A percentile compares a stretch with the other conserved stretches of the same genome.
phyloP scores from a whole-genome alignment of 2,329 filamentous ascomycete species.

The Colletotrichum liaoningense region DNA sequence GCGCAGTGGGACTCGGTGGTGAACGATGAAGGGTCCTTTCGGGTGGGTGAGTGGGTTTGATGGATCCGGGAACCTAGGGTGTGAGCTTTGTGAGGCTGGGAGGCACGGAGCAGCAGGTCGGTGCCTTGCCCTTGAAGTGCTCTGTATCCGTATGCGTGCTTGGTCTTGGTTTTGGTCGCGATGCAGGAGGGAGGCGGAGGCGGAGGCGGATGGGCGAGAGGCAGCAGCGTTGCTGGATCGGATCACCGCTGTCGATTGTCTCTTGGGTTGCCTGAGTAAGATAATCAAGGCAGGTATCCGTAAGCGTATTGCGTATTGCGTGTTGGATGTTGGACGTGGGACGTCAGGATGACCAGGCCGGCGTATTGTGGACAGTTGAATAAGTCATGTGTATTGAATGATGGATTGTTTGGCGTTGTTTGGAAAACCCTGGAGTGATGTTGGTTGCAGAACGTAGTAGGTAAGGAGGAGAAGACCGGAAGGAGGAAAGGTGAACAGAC shows the following conservation, averaged over 20 bases:
- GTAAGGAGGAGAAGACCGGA: too few species aligned
- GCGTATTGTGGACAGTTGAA: too few species aligned
- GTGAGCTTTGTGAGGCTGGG: neutral
- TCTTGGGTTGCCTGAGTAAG: neutral
- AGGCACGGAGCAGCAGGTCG: constrained; percentile 2
- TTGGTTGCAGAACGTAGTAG: too few species aligned
- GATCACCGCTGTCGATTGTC: neutral
- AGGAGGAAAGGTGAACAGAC: too few species aligned
- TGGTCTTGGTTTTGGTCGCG: neutral
- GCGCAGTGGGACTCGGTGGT: neutral
- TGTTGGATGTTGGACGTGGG: neutral
- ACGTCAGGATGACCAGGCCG: neutral
- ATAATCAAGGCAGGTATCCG: neutral
- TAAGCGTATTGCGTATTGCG: neutral
- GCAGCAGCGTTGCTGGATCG: constrained; percentile 16
- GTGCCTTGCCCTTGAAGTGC: neutral
- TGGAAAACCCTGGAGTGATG: neutral
- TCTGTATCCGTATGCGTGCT: neutral
- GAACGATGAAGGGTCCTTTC: constrained; percentile 1
- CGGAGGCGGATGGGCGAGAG: neutral
- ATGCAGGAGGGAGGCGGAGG: neutral
- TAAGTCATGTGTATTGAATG: too few species aligned
- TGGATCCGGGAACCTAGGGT: neutral
- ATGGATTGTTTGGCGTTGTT: neutral
- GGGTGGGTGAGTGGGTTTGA: constrained; percentile 2